phyloP scores from a whole-genome alignment of 2,329 filamentous ascomycete species.

The Ceratocystis harringtonii region DNA sequence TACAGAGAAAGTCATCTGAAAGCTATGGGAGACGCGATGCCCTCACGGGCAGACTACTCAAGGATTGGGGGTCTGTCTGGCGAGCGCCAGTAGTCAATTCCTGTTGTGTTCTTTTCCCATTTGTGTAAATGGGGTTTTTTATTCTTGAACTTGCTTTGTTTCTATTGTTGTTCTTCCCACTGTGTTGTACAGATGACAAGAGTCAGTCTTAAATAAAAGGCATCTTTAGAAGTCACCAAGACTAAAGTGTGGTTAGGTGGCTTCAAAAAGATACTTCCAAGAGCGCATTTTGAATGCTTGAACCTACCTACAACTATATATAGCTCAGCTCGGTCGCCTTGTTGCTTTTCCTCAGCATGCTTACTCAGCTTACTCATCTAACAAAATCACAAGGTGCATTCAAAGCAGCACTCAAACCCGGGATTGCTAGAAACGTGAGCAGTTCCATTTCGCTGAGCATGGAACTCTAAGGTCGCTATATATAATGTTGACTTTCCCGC shows the following conservation, averaged over 20 bases:
- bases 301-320: no score
- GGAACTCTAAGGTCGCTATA: background rate
- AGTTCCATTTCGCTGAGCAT: background rate
- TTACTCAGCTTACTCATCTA: no score
- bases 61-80: background rate
- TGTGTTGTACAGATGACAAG: background rate
- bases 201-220: background rate
- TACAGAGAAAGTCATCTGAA: background rate
- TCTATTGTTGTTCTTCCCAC: background rate
- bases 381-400: background rate
- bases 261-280: no score
- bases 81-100: background rate
- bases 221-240: no score
- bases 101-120: background rate
- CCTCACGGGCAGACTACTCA: conserved; percentile 8
- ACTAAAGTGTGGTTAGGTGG: no score
- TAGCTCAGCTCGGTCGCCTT: no score
- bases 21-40: background rate
- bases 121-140: background rate
- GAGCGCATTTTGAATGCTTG: no score
- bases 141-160: background rate
- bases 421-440: background rate
- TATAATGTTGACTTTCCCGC: conserved; percentile 3
- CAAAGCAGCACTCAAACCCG: background rate
- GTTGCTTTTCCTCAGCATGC: no score